Evolutionary conservation across 2,329 filamentous ascomycete genomes (phyloP), one percentile per base, ranked within the genome.

Genomic region (Pleomassaria siparia): DNA sequence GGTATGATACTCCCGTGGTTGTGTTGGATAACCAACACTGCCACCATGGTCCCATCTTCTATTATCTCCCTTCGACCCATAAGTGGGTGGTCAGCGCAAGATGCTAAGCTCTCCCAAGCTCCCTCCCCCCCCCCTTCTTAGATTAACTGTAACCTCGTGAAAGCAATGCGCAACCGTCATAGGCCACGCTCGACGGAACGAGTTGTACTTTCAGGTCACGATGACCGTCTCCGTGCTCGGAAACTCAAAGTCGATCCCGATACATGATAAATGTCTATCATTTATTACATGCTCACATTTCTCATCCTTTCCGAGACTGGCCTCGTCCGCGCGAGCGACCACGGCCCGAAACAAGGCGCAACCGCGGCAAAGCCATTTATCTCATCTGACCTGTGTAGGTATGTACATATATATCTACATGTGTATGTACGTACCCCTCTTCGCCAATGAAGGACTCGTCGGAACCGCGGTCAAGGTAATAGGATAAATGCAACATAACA

Each of bases 51-150:
- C 3, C 12, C n/a, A n/a, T 18, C 5, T 35, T 6, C 20, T 7
- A 24, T 22, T 4, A 8, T 21, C 9, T n/a, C n/a, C 35, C 20
- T 12, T 26, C 25, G 7, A 7, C 29, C 35, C 37, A 43, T 21
- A 41, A 44, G 57, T 54, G 47, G 56, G 58, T 65, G 60, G 63
- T 64, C 60, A 64, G 60, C 60, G 29, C 55, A 24, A 43, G 46
- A 47, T 50, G 46, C 51, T 50, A 30, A 44, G 30, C 52, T 53
- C 54, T n/a, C n/a, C n/a, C n/a, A n/a, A n/a, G n/a, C n/a, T n/a
- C n/a, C n/a, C n/a, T n/a, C n/a, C n/a, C n/a, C n/a, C n/a, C n/a
- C n/a, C n/a, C 46, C 43, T 45, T 16, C 13, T 13, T 25, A 44
- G 39, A 59, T 57, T 54, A 49, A 51, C 21, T 41, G 42, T 43